phyloP scores from a whole-genome alignment of 1,284 basidiomycete genomes.

The Phylloboletellus chloephorus region DNA sequence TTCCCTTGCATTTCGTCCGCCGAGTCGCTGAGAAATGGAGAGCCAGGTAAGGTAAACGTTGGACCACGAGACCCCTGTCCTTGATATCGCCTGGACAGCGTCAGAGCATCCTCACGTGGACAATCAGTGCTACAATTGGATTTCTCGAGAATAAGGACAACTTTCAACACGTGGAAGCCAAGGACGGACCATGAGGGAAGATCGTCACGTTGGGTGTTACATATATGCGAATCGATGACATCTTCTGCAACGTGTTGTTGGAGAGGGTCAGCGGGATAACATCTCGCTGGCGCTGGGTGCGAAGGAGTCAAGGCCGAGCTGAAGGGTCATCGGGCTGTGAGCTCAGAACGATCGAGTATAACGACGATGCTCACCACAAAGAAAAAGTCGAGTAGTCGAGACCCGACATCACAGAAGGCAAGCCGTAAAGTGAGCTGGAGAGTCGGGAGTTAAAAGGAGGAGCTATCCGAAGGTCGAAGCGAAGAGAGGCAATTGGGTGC shows the following conservation, averaged over 20 bases:
- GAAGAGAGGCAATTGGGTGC: constrained; percentile 18
- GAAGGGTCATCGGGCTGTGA: constrained; percentile 7
- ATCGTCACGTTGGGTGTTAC: constrained; percentile 30
- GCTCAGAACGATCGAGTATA: neutral
- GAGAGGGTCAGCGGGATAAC: constrained; percentile 29
- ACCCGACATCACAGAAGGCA: constrained; percentile 16
- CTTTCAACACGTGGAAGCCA: constrained; percentile 22
- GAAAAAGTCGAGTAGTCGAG: constrained; percentile 31
- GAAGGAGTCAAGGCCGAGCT: constrained; percentile 28
- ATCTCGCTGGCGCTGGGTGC: constrained; percentile 20
- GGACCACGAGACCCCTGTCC: constrained; percentile 17
- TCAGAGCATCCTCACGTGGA: constrained; percentile 21
- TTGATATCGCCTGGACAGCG: constrained; percentile 21
- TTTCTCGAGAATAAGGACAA: constrained; percentile 14
- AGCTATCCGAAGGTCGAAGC: constrained; percentile 8
- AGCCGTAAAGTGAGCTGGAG: neutral
- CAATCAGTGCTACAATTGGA: constrained; percentile 24
- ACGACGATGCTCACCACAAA: constrained; percentile 18
- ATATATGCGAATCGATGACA: constrained; percentile 29
- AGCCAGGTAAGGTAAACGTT: constrained; percentile 10
- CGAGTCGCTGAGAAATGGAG: constrained; percentile 14
- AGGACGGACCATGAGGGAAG: constrained; percentile 33
- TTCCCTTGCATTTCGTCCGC: constrained; percentile 24
- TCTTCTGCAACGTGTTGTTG: constrained; percentile 28
- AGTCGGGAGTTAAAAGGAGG: constrained; percentile 10